Base-by-base conservation (phyloP, 2,329 filamentous ascomycete species). In the Alternaria ethzedia region DNA sequence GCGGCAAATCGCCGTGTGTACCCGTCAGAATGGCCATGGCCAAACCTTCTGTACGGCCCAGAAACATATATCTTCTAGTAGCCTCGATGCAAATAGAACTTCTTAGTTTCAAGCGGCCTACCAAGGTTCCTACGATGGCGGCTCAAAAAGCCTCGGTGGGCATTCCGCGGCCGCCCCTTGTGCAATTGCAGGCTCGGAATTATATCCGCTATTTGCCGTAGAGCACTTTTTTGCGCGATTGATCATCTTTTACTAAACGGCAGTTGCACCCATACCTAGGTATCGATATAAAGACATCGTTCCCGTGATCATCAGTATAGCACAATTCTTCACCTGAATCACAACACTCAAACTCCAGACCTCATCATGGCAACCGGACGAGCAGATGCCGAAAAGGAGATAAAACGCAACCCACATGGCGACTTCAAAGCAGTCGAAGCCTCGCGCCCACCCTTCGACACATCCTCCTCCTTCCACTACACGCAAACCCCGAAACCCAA, bases 341-440 rank as follows among this genome's bases (percentile, higher is more conserved):
- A 5, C 36, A 54, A 25, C 13, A 43, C 46, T 9, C 17, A 49
- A n/a, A 52, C 43, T 20, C 47, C 26, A 36, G 15, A 15, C 17
- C 6, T 5, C 62, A 52, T 2, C 28, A 73, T 73, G 70, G 68
- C 69, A 15, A 52, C 70, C 20, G 66, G 79, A 41, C 81, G 81
- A 75, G 64, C 79, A 67, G 83, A 86, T 61, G 78, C 80, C 23
- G 83, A 86, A 68, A 80, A 81, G 20, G 68, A 76, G 41, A 77
- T 84, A 68, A 83, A 89, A 76, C 87, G 88, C 76, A 91, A 91
- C 78, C 88, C 88, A 2, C 90, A 93, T 79, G 87, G 87, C 3
- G 90, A 95, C 82, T 95, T 95, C 84, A 91, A 92, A 75, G 80
- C 82, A 20, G 88, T 92, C 59, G 90, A 95, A 82, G 84, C 84